Conservation (phyloP, 805 yeast genomes). For the Kluyveromyces starmeri region DNA sequence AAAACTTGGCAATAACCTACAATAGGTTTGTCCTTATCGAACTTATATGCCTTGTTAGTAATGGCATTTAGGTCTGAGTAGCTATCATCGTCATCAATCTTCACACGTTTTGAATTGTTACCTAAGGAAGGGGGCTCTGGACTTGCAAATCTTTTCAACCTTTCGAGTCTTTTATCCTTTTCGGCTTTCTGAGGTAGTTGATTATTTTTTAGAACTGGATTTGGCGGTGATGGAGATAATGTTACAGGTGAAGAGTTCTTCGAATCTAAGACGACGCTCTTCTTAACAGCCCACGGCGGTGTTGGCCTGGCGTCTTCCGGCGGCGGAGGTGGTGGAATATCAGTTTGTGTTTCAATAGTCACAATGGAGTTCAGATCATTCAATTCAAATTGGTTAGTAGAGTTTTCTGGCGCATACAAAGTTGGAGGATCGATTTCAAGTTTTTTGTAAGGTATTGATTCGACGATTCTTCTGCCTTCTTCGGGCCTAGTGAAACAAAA, state of each 20-base stretch:
- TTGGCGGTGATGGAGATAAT: neutral
- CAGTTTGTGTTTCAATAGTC: conserved; percentile 1
- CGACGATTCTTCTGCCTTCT: neutral
- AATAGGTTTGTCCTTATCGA: conserved; percentile 31
- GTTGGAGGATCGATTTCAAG: conserved; percentile 2
- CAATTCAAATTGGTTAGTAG: neutral
- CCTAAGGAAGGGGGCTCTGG: conserved; percentile 10
- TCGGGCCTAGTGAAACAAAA: neutral
- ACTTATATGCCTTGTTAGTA: conserved; percentile 24
- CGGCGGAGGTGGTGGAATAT: conserved; percentile 12
- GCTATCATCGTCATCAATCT: conserved; percentile 15
- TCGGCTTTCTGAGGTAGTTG: conserved; percentile 10
- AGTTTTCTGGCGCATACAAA: neutral
- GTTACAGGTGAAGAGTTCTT: neutral
- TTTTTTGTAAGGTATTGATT: conserved; percentile 1
- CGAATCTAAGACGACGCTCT: neutral
- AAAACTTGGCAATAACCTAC: conserved; percentile 58
- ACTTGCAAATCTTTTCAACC: conserved; percentile 31
- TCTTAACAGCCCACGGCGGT: conserved; percentile 8
- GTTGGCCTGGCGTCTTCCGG: conserved; percentile 8
- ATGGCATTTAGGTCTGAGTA: conserved; percentile 23
- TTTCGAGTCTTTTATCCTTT: conserved; percentile 23
- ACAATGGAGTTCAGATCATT: neutral
- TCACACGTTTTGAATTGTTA: conserved; percentile 8
- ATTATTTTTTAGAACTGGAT: neutral